Percentiles rank a stretch among this genome's conserved stretches.
phyloP scores from a whole-genome alignment of 805 yeast species.

The Teunomyces barrocoloradensis region DNA sequence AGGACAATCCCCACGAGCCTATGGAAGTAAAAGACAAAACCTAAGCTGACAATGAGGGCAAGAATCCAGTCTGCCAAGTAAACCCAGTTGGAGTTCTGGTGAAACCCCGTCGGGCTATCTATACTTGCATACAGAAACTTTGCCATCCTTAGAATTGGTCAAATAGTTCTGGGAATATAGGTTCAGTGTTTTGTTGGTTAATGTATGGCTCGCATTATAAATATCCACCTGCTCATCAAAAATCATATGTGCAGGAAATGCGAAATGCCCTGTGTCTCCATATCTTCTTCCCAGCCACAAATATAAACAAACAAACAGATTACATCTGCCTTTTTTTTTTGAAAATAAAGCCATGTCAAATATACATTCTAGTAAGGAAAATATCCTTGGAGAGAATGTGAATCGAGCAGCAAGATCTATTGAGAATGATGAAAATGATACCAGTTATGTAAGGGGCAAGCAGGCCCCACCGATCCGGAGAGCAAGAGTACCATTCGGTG shows the following conservation, averaged over 20 bases:
- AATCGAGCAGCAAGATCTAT: background rate
- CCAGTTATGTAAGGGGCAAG: background rate
- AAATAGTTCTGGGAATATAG: background rate
- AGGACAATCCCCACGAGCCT: slow-evolving; percentile 63
- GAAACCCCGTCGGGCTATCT: background rate
- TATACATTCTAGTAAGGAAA: background rate
- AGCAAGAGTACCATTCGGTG: slow-evolving; percentile 37
- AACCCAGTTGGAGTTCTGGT: slow-evolving; percentile 43
- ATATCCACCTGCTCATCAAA: background rate
- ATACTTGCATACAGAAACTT: slow-evolving; percentile 2
- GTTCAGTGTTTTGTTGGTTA: background rate
- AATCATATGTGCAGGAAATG: background rate
- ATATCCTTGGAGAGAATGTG: slow-evolving; percentile 1
- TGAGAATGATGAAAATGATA: slow-evolving; percentile 4
- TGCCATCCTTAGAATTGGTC: background rate
- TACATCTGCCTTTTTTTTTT: background rate
- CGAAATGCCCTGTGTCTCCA: background rate
- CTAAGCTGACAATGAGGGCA: slow-evolving; percentile 56
- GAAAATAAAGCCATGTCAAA: background rate
- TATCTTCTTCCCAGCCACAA: slow-evolving; percentile 2
- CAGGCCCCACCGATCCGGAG: background rate
- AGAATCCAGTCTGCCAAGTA: slow-evolving; percentile 83
- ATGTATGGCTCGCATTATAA: background rate
- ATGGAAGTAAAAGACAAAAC: slow-evolving; percentile 73
- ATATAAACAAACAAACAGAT: slow-evolving; percentile 9